These are phyloP conservation scores for Acrodontium crateriforme DNA, from an alignment of 2,329 filamentous ascomycete genomes.

Conservation along the genomic window DNA sequence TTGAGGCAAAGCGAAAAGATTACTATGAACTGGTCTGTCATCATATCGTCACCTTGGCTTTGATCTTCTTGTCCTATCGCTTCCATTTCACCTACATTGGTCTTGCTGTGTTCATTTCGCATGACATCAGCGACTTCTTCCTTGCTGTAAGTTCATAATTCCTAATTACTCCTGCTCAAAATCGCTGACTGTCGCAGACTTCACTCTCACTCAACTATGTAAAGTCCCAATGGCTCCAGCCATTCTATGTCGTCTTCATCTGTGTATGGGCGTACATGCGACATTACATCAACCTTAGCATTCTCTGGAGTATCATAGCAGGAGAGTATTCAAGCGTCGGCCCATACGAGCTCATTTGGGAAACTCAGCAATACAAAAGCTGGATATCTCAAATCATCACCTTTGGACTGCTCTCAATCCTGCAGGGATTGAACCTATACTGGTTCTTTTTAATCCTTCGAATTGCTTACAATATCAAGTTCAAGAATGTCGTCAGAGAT, in stretches of 20 bases:
- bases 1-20: constrained; percentile 90
- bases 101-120: constrained; percentile 82
- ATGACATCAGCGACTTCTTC: constrained; percentile 93
- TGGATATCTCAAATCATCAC: constrained; percentile 54
- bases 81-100: constrained; percentile 98
- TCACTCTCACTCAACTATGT: constrained; percentile 89
- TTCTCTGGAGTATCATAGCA: no score
- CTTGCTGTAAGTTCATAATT: constrained; percentile 55
- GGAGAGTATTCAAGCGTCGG: constrained; percentile 57
- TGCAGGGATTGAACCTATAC: constrained; percentile 67
- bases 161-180: neutral
- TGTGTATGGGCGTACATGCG: constrained; percentile 77
- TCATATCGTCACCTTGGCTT: constrained; percentile 72
- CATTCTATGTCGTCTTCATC: constrained; percentile 77
- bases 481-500: constrained; percentile 48
- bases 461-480: constrained; percentile 58
- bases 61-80: constrained; percentile 78
- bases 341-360: constrained; percentile 64
- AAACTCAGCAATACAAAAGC: constrained; percentile 64
- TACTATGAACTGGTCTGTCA: constrained; percentile 87
- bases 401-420: constrained; percentile 45
- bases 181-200: constrained; percentile 39
- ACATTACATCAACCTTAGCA: constrained; percentile 68
- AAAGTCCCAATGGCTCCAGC: constrained; percentile 60
- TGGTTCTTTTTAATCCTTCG: constrained; percentile 67